Evolutionary conservation across 2,329 filamentous ascomycete species (phyloP), one percentile per base, ranked within the genome.

Genomic region (Scopulariopsis brevicaulis): DNA sequence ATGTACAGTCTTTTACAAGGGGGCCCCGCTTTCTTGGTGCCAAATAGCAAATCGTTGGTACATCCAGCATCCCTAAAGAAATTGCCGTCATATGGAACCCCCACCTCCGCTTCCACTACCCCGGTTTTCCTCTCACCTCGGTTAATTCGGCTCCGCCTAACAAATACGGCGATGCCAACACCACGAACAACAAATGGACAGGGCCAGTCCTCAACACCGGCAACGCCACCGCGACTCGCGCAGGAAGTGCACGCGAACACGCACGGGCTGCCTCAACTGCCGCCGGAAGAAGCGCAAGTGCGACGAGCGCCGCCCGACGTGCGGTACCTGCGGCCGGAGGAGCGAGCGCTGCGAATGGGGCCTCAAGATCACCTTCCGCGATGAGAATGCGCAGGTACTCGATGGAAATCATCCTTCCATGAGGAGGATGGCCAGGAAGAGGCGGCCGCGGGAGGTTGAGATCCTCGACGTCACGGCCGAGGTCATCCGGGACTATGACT

Each of bases 211-310:
- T 11, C 37, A 40, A 40, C 37, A 18, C 4, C 37, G 3, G 37
- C 5, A 40, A 12, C 4, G 37, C 37, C 37, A 18, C 12, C 37
- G 37, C 37, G 37, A 12, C 37, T 12, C 37, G 43, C 59, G 57
- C 54, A 60, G 62, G 56, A 70, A 69, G 62, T 65, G 67, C 12
- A 69, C 66, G 51, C 65, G 69, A 15, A 71, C 69, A 14, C 63
- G 69, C 28, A 70, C 68, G 4, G 69, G 70, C 1, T 72, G 70
- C 50, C 67, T 72, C 58, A 71, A 71, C 60, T 72, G 70, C 28
- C 69, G 70, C 11, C 68, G 68, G 35, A 71, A 69, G 63, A 72
- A 72, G 65, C 65, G 70, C 52, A 72, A 71, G 59, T 72, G 70
- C 58, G 70, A 73, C 56, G 71, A 73, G 59, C 60, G 61, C 7